These are phyloP conservation scores for Tremella yokohamensis DNA, from an alignment of 768 basidiomycete genomes.

Conservation along the genomic window DNA sequence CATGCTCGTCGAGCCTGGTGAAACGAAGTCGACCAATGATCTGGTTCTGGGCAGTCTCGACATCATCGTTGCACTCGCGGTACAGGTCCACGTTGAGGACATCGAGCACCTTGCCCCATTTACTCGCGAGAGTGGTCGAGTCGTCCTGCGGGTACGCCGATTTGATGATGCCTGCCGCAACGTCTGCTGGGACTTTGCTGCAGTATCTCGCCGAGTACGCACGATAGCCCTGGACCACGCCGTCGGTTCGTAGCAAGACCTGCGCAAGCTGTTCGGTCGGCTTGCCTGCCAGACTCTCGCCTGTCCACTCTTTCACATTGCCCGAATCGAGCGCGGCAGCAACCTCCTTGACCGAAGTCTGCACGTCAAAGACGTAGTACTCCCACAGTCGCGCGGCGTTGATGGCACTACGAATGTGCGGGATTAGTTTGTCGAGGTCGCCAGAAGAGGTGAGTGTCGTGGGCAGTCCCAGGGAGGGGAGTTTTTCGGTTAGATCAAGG, in stretches of 20 bases:
- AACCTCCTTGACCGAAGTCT: conserved; percentile 59
- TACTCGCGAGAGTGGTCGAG: conserved; percentile 60
- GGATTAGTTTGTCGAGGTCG: conserved; percentile 68
- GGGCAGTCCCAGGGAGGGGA: conserved; percentile 68
- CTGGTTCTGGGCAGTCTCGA: conserved; percentile 66
- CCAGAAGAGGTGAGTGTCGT: conserved; percentile 61
- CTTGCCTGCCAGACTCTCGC: conserved; percentile 61
- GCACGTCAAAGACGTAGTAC: conserved; percentile 82
- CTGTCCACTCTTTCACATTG: conserved; percentile 61
- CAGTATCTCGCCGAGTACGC: conserved; percentile 62
- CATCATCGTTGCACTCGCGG: conserved; percentile 78
- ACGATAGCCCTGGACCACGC: conserved; percentile 61
- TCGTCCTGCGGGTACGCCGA: conserved; percentile 59
- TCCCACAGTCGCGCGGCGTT: conserved; percentile 79
- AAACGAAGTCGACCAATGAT: conserved; percentile 75
- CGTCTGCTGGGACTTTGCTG: conserved; percentile 60
- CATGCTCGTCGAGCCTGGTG: conserved; percentile 72
- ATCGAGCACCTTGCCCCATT: conserved; percentile 75
- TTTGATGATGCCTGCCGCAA: conserved; percentile 71
- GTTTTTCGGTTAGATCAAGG: conserved; percentile 68
- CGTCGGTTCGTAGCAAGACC: conserved; percentile 57
- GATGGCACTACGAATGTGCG: conserved; percentile 62
- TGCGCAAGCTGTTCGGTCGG: conserved; percentile 64
- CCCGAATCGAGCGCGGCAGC: conserved; percentile 59
- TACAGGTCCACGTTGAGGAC: conserved; percentile 86